Conservation (phyloP, 345 rosid genomes). For the Citrus maxima region DNA sequence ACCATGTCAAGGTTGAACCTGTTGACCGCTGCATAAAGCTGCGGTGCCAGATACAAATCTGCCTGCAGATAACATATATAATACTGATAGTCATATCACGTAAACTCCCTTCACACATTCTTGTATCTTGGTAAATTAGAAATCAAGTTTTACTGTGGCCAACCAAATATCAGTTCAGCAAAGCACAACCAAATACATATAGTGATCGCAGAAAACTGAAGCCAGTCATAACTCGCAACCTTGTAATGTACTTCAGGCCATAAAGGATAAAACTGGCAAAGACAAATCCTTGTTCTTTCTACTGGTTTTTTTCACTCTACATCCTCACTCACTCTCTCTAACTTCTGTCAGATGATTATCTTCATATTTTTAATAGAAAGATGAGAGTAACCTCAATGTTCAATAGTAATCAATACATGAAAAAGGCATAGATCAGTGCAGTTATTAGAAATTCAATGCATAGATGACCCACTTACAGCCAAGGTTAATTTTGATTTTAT, state of each 20-base stretch:
- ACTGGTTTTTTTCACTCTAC: background rate
- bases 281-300: background rate
- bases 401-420: background rate
- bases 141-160: background rate
- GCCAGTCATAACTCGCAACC: background rate
- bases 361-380: background rate
- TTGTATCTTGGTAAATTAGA: background rate
- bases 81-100: background rate
- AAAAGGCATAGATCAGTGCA: background rate
- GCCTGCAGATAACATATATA: constrained; percentile 53
- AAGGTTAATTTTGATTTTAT: background rate
- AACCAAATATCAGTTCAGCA: background rate
- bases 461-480: background rate
- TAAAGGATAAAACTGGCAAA: background rate
- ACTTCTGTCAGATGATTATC: background rate
- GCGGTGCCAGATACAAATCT: constrained; percentile 77
- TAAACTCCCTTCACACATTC: background rate
- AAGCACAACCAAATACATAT: background rate
- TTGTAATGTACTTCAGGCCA: background rate
- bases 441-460: background rate
- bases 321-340: background rate
- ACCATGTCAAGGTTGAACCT: constrained; percentile 80
- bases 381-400: background rate
- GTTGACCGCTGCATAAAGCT: constrained; percentile 46
- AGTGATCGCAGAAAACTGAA: background rate